Evolutionary conservation across 164 flowering plant genomes (phyloP), one percentile per base, ranked within the genome.

Genomic region (Annona squamosa): DNA sequence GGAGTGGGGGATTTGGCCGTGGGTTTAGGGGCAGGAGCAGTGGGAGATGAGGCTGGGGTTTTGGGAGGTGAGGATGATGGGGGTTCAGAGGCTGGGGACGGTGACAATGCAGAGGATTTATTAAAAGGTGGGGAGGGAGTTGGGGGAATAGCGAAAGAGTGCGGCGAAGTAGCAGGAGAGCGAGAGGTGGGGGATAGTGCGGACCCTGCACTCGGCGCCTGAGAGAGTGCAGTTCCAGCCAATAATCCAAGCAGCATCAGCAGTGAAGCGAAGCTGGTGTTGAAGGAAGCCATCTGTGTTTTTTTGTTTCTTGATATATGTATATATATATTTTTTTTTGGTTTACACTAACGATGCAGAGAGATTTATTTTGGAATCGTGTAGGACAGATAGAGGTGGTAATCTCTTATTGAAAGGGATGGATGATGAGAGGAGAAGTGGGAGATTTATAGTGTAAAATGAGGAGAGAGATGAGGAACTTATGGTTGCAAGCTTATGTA

Each of bases 11-110:
- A 48, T 0, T 63, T 12, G 0, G 71, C 4, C 1, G 57, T 7
- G 12, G 71, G 46, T 46, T 56, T 5, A 3, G 72, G 16, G 10
- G 72, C 46, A 19, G 64, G 41, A 12, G 46, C 17, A 4, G 62
- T 63, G n/a, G 71, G 59, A 16, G 59, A 52, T 9, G n/a, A 1
- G 57, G 16, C 45, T 46, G n/a, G 4, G 5, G 37, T 16, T 16
- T 56, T 56, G 47, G 71, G 47, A 7, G 71, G 71, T 17, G 71
- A n/a, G 1, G 71, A 46, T 16, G 71, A 26, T 16, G 71, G 71
- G 57, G 71, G 16, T 16, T 46, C 17, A 4, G 56, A 46, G 12
- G 16, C 6, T 5, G 68, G 68, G 16, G 68, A 66, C 9, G 68
- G 68, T 10, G 68, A 1, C 44, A n/a, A 66, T 3, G 68, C 68